Evolutionary conservation across 2,329 filamentous ascomycete species (phyloP), one percentile per base, ranked within the genome.

Genomic region (Exserohilum turcica): DNA sequence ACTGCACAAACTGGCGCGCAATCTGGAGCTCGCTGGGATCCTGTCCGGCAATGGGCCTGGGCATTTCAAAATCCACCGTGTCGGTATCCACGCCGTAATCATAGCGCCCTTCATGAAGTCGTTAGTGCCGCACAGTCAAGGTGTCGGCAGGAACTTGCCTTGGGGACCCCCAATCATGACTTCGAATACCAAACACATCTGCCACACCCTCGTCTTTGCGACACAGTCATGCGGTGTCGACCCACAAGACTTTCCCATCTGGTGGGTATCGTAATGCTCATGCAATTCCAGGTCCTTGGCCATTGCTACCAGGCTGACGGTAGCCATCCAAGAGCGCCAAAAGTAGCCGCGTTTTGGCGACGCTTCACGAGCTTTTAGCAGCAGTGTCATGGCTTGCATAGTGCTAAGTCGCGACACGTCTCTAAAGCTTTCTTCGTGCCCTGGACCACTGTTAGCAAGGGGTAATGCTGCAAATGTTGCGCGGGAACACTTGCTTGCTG

Each of bases 281-380:
- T 97, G 87, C 5, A 97, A 79, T 16, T 92, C 91, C 28, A 97
- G 80, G 70, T 97, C 93, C 67, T 95, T 94, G 21, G 86, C 91
- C 91, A 97, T 96, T 40, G 92, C 88, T 6, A 96, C 88, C 59
- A 93, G 91, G 56, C 92, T 91, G 47, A 96, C 93, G 16, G 96
- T 86, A 5, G 90, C 91, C 86, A 97, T 96, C 93, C 94, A 97
- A 0, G 94, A 97, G 32, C 93, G 87, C 76, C 94, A 97, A 74
- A 94, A 97, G 71, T 97, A 97, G 1, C 94, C 94, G 55, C 91
- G 86, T 70, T 96, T 96, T 0, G 93, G 92, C 7, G 89, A 86
- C n/a, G 90, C 89, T 74, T 97, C 93, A 59, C 92, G 85, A 1
- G 93, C 94, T 74, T 97, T 97, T 37, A 97, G 78, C 15, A 97